Percentiles rank a stretch among this genome's conserved stretches.
These are phyloP conservation scores for Cladophialophora exuberans DNA, from an alignment of 2,329 filamentous ascomycete species.

Conservation along the genomic window DNA sequence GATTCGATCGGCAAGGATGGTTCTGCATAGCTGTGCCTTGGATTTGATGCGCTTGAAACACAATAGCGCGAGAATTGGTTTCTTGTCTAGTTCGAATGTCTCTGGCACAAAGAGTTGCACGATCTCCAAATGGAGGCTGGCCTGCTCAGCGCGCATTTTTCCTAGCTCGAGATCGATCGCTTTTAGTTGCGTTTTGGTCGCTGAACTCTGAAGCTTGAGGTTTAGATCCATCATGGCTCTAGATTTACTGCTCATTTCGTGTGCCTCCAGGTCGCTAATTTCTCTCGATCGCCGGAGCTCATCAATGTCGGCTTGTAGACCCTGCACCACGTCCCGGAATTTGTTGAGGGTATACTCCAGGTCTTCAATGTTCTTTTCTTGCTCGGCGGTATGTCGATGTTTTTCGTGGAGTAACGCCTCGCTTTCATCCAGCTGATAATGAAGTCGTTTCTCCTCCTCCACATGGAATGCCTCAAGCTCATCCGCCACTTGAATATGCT, in stretches of 20 bases:
- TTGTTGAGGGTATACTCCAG: slow-evolving; percentile 87
- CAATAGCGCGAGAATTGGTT: slow-evolving; percentile 85
- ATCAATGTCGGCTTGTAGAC: slow-evolving; percentile 81
- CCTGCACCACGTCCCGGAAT: slow-evolving; percentile 86
- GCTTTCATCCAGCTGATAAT: slow-evolving; percentile 88
- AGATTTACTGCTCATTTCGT: slow-evolving; percentile 84
- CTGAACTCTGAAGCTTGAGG: slow-evolving; percentile 87
- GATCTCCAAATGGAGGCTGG: slow-evolving; percentile 83
- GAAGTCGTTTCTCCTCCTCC: slow-evolving; percentile 74
- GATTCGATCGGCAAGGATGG: slow-evolving; percentile 77
- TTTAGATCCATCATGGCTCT: slow-evolving; percentile 97
- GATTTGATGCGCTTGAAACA: slow-evolving; percentile 86
- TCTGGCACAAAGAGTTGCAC: slow-evolving; percentile 88
- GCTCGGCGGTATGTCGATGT: slow-evolving; percentile 69
- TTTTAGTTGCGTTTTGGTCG: slow-evolving; percentile 89
- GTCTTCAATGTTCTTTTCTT: slow-evolving; percentile 80
- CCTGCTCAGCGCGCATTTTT: slow-evolving; percentile 85
- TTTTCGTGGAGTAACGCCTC: slow-evolving; percentile 85
- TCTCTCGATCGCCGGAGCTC: slow-evolving; percentile 85
- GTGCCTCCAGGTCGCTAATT: slow-evolving; percentile 91
- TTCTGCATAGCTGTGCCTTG: slow-evolving; percentile 79
- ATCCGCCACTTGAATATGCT: slow-evolving; percentile 87
- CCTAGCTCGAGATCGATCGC: slow-evolving; percentile 89
- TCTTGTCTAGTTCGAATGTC: slow-evolving; percentile 75
- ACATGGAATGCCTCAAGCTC: slow-evolving; percentile 91